Conservation (phyloP, 768 basidiomycete species). For the Lactarius tabidus region DNA sequence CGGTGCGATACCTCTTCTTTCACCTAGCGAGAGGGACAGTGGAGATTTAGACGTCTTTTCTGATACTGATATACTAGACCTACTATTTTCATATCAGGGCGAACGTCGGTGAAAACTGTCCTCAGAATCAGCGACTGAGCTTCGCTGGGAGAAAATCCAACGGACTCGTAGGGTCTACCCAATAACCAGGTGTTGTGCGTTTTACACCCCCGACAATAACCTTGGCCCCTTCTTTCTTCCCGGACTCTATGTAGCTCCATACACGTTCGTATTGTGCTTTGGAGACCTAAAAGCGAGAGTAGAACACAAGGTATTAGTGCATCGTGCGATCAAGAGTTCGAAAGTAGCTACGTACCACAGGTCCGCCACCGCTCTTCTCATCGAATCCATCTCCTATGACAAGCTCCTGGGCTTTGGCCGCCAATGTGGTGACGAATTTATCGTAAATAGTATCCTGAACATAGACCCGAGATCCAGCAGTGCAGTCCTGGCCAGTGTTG, state of each 20-base stretch:
- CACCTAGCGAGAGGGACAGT: slow-evolving; percentile 37
- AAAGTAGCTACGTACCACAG: slow-evolving; percentile 54
- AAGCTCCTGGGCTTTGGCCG: slow-evolving; percentile 61
- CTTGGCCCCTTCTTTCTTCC: slow-evolving; percentile 80
- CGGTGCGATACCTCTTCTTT: slow-evolving; percentile 58
- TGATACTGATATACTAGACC: slow-evolving; percentile 29
- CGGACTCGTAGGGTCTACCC: slow-evolving; percentile 85
- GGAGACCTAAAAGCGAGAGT: slow-evolving; percentile 51
- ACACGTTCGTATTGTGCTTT: slow-evolving; percentile 83
- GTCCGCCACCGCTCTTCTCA: slow-evolving; percentile 70
- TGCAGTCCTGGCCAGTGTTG: slow-evolving; percentile 92
- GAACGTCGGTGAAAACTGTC: slow-evolving; percentile 79
- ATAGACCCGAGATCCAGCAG: slow-evolving; percentile 85
- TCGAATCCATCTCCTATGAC: slow-evolving; percentile 81
- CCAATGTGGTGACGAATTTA: slow-evolving; percentile 66
- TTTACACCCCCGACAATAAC: slow-evolving; percentile 76
- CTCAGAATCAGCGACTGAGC: slow-evolving; percentile 2
- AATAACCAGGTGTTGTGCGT: slow-evolving; percentile 75
- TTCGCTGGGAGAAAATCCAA: background rate
- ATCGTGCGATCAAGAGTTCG: background rate
- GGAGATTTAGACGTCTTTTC: background rate
- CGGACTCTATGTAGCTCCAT: slow-evolving; percentile 83
- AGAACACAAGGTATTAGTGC: background rate
- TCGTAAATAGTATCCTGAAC: slow-evolving; percentile 88
- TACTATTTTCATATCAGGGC: slow-evolving; percentile 81